Evolutionary conservation across 352 stramenopile species (phyloP), one percentile per base, ranked within the genome.

Genomic region (Globisporangium carolinianum): DNA sequence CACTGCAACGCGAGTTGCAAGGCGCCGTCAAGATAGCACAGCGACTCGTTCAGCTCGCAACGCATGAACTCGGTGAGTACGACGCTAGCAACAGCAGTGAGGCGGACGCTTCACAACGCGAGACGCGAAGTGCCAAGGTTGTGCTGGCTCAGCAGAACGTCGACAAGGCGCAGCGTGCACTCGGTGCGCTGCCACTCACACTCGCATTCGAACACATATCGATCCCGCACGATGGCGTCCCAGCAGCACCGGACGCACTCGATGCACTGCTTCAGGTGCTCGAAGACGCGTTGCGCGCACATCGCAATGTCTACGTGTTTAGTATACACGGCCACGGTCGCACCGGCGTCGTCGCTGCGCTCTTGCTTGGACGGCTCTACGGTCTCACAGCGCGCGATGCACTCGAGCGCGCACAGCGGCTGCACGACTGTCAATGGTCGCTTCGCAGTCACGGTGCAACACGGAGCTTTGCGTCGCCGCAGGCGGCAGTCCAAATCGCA

Each of bases 261-360:
- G 53, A 73, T 7, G 5, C 35, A 11, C 72, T 86, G 17, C 49
- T 86, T 15, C 11, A 66, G 5, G 11, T 18, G 0, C 52, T 91
- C 9, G 84, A 94, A 56, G 56, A 67, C 6, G 65, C 68, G 4
- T 58, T 94, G 18, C 80, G 82, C 36, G 57, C 47, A 0, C 65
- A 70, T 6, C 69, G 85, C 50, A 84, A 75, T 51, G n/a, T 94
- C 11, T 92, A 87, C 57, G 55, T 90, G 2, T 94, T 94, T 62
- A 91, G 81, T 61, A 68, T 66, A 45, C 62, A 81, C 7, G 82
- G 82, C n/a, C 80, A 83, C 32, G 82, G 80, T 5, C 80, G 82
- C 15, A 89, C 84, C 14, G 82, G 80, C 5, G 61, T 92, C n/a
- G 36, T 92, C 17, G 64, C 74, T 7, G 78, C 82, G 4, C 55